These are phyloP conservation scores for Macroventuria anomochaeta DNA, from an alignment of 2,329 filamentous ascomycete genomes.

Conservation along the genomic window DNA sequence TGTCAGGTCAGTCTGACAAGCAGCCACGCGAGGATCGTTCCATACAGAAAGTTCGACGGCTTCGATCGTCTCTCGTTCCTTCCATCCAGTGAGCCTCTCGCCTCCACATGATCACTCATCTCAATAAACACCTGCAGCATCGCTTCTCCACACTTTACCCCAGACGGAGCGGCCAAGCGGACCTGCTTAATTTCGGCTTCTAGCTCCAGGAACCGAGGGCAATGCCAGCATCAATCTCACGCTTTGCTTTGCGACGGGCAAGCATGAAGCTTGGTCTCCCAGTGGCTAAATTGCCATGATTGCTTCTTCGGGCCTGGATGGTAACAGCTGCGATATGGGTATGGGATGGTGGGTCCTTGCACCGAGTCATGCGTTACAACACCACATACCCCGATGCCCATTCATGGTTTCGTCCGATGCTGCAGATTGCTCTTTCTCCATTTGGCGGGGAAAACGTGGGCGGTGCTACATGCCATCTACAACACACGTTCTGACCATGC, in stretches of 20 bases:
- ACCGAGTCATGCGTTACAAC: constrained; percentile 13
- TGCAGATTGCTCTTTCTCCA: constrained; percentile 10
- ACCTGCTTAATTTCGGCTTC: constrained; percentile 21
- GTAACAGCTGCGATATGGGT: neutral
- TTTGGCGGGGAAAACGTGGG: constrained; percentile 13
- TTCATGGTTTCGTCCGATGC: constrained; percentile 7
- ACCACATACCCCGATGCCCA: constrained; percentile 17
- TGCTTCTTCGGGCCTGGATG: constrained; percentile 4
- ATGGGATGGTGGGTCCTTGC: constrained; percentile 1
- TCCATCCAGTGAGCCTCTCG: constrained; percentile 14
- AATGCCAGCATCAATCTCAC: neutral
- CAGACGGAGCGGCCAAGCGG: constrained; percentile 19
- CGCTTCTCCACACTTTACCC: constrained; percentile 23
- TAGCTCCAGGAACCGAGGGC: constrained; percentile 18
- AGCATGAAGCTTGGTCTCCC: constrained; percentile 16
- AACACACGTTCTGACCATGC: constrained; percentile 6
- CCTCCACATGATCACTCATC: constrained; percentile 17
- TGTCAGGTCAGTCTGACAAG: constrained; percentile 16
- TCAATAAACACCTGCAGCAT: constrained; percentile 18
- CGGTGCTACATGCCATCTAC: constrained; percentile 3
- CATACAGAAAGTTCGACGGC: neutral
- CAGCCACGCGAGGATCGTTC: constrained; percentile 13
- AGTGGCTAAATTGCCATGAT: constrained; percentile 18
- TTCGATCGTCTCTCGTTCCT: constrained; percentile 6
- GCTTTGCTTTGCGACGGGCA: constrained; percentile 12